Percentiles rank a stretch among this genome's conserved stretches.
phyloP scores from a whole-genome alignment of 2,329 filamentous ascomycete species.

The Alternaria brassicae region DNA sequence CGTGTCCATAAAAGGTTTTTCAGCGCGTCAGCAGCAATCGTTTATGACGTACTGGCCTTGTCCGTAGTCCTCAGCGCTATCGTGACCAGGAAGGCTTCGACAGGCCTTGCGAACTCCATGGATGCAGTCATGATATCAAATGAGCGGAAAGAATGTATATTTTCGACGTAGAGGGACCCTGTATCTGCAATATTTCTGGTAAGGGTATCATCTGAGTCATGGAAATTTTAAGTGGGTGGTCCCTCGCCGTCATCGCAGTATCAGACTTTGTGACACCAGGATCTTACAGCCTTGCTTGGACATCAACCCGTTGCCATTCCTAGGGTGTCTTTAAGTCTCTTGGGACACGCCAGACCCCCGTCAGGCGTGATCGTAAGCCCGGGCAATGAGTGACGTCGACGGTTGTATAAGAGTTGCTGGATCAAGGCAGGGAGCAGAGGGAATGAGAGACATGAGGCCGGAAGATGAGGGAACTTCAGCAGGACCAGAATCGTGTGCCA shows the following conservation, averaged over 20 bases:
- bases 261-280: no score
- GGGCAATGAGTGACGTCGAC: neutral
- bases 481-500: neutral
- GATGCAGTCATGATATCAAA: neutral
- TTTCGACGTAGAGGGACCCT: neutral
- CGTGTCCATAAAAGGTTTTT: neutral
- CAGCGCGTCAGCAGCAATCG: neutral
- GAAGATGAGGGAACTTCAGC: neutral
- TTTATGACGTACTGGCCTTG: neutral
- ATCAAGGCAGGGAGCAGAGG: no score
- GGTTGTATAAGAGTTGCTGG: no score
- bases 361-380: neutral
- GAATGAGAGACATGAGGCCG: neutral
- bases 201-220: no score
- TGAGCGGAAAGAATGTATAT: neutral
- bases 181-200: no score
- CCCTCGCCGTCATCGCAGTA: no score
- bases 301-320: no score
- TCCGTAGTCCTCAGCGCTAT: neutral
- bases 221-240: no score
- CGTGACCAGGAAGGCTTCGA: neutral
- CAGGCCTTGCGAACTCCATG: neutral
- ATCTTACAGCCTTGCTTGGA: no score
- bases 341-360: no score
- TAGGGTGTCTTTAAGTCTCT: no score